A percentile compares a stretch with the other conserved stretches of the same genome.
Conservation (phyloP, 1,139 yeast species). For the Geotrichum klebahnii region DNA sequence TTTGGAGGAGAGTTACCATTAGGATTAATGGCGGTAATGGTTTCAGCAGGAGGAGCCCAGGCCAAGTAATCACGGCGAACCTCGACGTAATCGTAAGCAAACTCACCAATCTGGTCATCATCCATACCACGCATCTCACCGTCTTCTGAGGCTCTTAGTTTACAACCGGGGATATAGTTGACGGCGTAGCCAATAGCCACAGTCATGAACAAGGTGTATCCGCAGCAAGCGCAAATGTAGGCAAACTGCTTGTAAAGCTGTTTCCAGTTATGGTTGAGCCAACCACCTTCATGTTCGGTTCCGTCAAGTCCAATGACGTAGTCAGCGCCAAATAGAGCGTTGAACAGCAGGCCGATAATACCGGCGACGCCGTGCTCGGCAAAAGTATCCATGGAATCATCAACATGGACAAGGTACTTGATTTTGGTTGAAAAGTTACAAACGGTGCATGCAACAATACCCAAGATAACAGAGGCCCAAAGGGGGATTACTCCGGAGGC, state of each 20-base stretch:
- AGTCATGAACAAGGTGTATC: conserved; percentile 75
- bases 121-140: conserved; percentile 90
- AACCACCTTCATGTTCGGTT: conserved; percentile 83
- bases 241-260: conserved; percentile 89
- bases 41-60: conserved; percentile 8
- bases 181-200: conserved; percentile 69
- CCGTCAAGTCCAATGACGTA: conserved; percentile 85
- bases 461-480: conserved; percentile 87
- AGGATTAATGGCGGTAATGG: conserved; percentile 10
- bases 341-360: conserved; percentile 80
- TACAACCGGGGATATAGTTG: conserved; percentile 76
- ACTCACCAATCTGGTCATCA: conserved; percentile 96
- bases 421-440: conserved; percentile 89
- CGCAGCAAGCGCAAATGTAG: conserved; percentile 68
- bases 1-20: conserved; percentile 9
- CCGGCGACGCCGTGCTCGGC: conserved; percentile 99
- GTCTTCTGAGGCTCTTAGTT: conserved; percentile 73
- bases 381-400: conserved; percentile 89
- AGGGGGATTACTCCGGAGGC: conserved; percentile 85
- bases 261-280: conserved; percentile 85
- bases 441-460: conserved; percentile 70
- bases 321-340: conserved; percentile 84
- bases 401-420: conserved; percentile 75
- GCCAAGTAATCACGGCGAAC: conserved; percentile 33
- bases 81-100: conserved; percentile 96